These are phyloP conservation scores for Zymoseptoria brevis DNA, from an alignment of 2,329 filamentous ascomycete genomes.

Conservation along the genomic window DNA sequence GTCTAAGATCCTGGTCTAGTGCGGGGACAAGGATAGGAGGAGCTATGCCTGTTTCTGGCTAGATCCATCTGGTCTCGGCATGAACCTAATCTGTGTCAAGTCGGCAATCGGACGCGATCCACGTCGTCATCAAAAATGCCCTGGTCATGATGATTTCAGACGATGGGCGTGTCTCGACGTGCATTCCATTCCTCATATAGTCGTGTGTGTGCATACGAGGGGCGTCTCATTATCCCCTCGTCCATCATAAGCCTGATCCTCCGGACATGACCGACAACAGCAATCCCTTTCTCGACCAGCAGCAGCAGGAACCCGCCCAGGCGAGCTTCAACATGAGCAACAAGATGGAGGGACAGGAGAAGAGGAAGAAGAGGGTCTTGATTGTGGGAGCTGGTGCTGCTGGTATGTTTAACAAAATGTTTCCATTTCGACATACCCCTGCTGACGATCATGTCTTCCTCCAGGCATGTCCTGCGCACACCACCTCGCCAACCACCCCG, in stretches of 20 bases:
- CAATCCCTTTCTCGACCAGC: neutral
- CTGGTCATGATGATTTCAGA: neutral
- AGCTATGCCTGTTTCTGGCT: neutral
- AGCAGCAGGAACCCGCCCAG: slow-evolving; percentile 17
- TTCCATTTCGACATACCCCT: neutral
- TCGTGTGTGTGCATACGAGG: neutral
- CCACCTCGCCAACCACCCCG: slow-evolving; percentile 57
- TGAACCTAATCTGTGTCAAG: neutral
- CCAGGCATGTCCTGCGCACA: slow-evolving; percentile 56
- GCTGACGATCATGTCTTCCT: slow-evolving; percentile 2
- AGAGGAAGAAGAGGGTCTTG: slow-evolving; percentile 43
- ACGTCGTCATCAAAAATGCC: neutral
- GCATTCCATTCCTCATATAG: neutral
- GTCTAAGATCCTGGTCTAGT: neutral
- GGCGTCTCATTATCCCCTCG: neutral
- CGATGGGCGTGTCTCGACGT: neutral
- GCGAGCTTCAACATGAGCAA: slow-evolving; percentile 31
- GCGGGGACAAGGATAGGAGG: neutral
- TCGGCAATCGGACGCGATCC: neutral
- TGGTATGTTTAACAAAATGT: slow-evolving; percentile 41
- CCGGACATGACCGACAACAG: neutral
- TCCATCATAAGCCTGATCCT: neutral
- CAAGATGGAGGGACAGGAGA: slow-evolving; percentile 30
- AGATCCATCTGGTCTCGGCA: neutral
- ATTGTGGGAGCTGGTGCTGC: slow-evolving; percentile 57